Conservation (phyloP, 108 stramenopile species). For the Pelagomonas calceolata region DNA sequence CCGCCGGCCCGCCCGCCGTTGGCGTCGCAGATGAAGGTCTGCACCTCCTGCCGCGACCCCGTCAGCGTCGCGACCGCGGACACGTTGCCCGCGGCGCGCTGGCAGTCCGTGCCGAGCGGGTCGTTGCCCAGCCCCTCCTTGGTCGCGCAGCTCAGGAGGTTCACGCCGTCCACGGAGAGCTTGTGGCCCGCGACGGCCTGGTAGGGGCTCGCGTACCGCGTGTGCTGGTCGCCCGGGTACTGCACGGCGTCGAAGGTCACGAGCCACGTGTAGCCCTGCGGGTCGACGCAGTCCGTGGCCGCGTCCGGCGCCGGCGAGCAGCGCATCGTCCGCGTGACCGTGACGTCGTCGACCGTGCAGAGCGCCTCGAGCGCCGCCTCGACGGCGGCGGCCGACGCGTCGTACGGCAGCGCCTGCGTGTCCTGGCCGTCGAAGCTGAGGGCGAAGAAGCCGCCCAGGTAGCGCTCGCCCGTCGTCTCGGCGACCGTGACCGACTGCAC, state of each 20-base stretch:
- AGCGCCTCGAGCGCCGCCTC: conserved; percentile 53
- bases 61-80: neutral
- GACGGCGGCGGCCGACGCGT: conserved; percentile 42
- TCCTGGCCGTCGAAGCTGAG: conserved; percentile 57
- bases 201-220: conserved; percentile 16
- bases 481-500: conserved; percentile 53
- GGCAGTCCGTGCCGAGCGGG: neutral
- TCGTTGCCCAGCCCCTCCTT: neutral
- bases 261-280: conserved; percentile 39
- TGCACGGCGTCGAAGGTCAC: conserved; percentile 37
- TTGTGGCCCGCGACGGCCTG: conserved; percentile 27
- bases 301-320: conserved; percentile 15
- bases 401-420: conserved; percentile 45
- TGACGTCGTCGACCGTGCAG: conserved; percentile 46
- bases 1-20: too few species aligned
- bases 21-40: neutral
- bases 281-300: neutral
- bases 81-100: neutral
- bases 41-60: neutral
- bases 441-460: conserved; percentile 50
- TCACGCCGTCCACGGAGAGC: conserved; percentile 33
- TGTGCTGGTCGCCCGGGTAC: conserved; percentile 34
- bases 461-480: conserved; percentile 22
- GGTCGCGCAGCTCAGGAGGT: conserved; percentile 28
- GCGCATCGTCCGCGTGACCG: conserved; percentile 38